Conservation (phyloP, 352 stramenopile genomes). For the Albugo laibachii region DNA sequence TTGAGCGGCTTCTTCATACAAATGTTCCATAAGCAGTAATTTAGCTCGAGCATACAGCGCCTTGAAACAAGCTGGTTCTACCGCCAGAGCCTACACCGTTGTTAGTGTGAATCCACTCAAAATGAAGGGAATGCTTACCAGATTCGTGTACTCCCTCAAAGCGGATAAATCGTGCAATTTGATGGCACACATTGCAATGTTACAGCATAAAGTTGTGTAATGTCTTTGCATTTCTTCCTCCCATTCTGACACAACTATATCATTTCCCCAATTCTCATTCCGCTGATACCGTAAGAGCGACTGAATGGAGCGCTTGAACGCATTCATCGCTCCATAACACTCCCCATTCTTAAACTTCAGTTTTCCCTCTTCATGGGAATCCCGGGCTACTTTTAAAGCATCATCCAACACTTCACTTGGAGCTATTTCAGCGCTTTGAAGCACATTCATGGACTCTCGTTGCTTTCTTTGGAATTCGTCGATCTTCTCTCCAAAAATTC, state of each 20-base stretch:
- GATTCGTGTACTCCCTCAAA: conserved; percentile 29
- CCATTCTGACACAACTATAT: conserved; percentile 15
- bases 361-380: conserved; percentile 34
- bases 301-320: conserved; percentile 23
- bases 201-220: conserved; percentile 53
- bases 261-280: conserved; percentile 25
- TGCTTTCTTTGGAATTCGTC: conserved; percentile 4
- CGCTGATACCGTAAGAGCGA: conserved; percentile 18
- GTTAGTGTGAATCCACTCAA: no score
- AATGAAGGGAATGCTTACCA: no score
- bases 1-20: conserved; percentile 22
- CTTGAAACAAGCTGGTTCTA: conserved; percentile 26
- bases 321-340: conserved; percentile 44
- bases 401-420: not conserved
- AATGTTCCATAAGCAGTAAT: conserved; percentile 34
- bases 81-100: conserved; percentile 18
- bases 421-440: not conserved
- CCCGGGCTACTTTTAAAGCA: not conserved
- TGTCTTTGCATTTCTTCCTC: conserved; percentile 17
- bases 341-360: conserved; percentile 35
- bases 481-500: conserved; percentile 15
- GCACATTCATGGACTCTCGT: conserved; percentile 6
- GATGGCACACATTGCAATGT: conserved; percentile 55
- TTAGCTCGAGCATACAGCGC: conserved; percentile 53
- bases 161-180: conserved; percentile 30